These are phyloP conservation scores for Metschnikowia koreensis DNA, from an alignment of 805 yeast species.

Conservation along the genomic window DNA sequence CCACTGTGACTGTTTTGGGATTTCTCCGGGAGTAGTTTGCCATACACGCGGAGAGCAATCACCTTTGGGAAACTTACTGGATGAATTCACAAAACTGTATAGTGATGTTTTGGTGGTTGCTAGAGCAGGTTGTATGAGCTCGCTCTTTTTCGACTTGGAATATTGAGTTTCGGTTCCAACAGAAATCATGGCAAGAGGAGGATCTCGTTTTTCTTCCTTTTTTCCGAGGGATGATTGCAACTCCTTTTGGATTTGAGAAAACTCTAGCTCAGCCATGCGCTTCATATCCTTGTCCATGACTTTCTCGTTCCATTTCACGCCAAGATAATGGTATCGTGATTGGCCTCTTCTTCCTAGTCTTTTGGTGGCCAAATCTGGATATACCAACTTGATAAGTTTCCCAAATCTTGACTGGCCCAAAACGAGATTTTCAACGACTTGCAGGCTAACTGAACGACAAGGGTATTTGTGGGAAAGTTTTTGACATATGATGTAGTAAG, in stretches of 20 bases:
- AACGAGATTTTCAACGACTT: constrained; percentile 10
- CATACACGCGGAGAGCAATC: background rate
- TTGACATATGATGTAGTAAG: constrained; percentile 42
- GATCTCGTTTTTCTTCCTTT: background rate
- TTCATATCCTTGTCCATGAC: constrained; percentile 32
- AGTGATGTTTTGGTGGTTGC: background rate
- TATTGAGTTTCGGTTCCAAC: background rate
- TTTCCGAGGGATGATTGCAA: background rate
- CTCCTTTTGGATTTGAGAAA: background rate
- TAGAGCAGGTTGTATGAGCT: background rate
- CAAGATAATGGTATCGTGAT: constrained; percentile 42
- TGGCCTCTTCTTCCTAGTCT: constrained; percentile 43
- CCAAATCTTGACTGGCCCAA: constrained; percentile 43
- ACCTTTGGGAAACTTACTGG: background rate
- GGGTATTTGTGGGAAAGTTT: constrained; percentile 37
- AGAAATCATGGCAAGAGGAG: background rate
- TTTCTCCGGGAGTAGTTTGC: background rate
- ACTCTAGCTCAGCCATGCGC: constrained; percentile 11
- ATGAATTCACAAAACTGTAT: background rate
- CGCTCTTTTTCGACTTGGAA: background rate
- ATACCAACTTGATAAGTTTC: constrained; percentile 39
- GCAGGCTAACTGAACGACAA: background rate
- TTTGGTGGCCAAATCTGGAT: constrained; percentile 37
- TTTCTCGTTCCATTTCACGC: constrained; percentile 39
- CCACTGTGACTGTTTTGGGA: constrained; percentile 1